A percentile compares a stretch with the other conserved stretches of the same genome.
These are phyloP conservation scores for Sanghuangporus weigelae DNA, from an alignment of 1,284 basidiomycete species.

Conservation along the genomic window DNA sequence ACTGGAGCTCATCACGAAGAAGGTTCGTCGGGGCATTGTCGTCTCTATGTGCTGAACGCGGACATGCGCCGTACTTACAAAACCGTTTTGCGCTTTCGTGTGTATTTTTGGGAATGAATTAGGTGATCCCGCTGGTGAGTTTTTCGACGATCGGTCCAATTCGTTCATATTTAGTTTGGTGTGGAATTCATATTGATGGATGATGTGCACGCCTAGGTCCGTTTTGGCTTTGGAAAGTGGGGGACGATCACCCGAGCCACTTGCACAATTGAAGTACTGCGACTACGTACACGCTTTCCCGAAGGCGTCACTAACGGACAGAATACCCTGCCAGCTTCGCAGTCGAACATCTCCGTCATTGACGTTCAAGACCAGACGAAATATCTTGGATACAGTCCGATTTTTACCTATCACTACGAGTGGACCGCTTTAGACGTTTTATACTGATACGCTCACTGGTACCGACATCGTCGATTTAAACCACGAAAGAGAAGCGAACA, in stretches of 20 bases:
- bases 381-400: background rate
- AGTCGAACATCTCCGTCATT: background rate
- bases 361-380: background rate
- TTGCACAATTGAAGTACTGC: background rate
- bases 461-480: no score
- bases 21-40: constrained; percentile 31
- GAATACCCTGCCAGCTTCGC: no score
- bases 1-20: constrained; percentile 53
- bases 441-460: background rate
- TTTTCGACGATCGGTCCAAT: background rate
- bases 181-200: background rate
- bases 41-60: background rate
- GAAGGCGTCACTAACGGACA: background rate
- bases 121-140: constrained; percentile 59
- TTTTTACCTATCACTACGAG: background rate
- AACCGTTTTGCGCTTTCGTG: background rate
- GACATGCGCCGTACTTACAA: background rate
- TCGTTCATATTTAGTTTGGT: background rate
- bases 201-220: constrained; percentile 35
- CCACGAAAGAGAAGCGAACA: no score
- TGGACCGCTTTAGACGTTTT: background rate
- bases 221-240: constrained; percentile 60
- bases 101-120: background rate
- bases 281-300: background rate
- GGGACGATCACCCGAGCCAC: constrained; percentile 24